Conservation (phyloP, 1,284 basidiomycete species). For the Malassezia obtusa region DNA sequence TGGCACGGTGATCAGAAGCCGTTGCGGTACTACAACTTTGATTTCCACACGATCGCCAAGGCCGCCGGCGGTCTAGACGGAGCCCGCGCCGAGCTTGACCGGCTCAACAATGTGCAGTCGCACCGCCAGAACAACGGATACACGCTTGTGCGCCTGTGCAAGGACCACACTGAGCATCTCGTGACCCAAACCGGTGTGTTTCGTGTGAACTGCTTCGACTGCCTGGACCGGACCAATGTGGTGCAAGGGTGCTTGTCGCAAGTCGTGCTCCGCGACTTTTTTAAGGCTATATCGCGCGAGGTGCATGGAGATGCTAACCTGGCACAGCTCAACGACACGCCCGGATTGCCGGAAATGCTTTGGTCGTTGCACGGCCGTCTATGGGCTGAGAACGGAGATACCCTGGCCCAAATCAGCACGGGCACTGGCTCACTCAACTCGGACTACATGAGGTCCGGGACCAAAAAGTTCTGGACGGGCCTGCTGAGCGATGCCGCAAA, state of each 20-base stretch:
- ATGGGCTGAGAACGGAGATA: conserved; percentile 60
- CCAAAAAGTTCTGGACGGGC: conserved; percentile 61
- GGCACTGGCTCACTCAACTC: conserved; percentile 94
- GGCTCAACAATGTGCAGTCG: conserved; percentile 34
- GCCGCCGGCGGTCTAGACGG: conserved; percentile 73
- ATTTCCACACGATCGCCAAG: conserved; percentile 78
- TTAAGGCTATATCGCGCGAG: neutral
- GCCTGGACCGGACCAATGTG: conserved; percentile 95
- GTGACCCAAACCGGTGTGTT: conserved; percentile 71
- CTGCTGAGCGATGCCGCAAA: conserved; percentile 85
- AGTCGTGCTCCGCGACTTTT: conserved; percentile 21
- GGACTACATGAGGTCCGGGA: conserved; percentile 78
- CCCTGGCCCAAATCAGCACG: conserved; percentile 67
- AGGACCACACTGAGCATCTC: conserved; percentile 35
- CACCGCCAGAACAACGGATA: conserved; percentile 75
- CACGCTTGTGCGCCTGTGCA: conserved; percentile 56
- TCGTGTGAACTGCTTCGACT: conserved; percentile 89
- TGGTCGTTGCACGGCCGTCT: conserved; percentile 82
- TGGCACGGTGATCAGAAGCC: conserved; percentile 8
- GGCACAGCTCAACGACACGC: conserved; percentile 34
- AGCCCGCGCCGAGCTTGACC: conserved; percentile 66
- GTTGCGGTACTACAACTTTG: conserved; percentile 57
- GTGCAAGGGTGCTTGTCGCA: conserved; percentile 61
- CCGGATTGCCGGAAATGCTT: conserved; percentile 51
- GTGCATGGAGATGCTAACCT: neutral